A percentile compares a stretch with the other conserved stretches of the same genome.
Evolutionary conservation across 257 asterid species (phyloP).

Genomic region (Solanum pennellii): DNA sequence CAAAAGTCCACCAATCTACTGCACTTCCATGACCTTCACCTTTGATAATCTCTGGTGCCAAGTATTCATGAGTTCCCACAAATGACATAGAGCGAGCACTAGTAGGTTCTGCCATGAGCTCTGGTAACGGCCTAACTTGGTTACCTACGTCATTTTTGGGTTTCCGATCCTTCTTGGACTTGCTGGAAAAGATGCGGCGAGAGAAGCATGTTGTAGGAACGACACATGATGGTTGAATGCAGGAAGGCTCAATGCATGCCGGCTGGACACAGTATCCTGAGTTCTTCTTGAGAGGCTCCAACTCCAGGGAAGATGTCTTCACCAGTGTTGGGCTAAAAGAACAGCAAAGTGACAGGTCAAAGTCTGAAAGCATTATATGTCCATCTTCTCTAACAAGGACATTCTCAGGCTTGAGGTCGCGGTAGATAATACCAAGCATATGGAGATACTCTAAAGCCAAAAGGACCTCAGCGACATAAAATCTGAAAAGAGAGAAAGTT

Average conservation of each 20-base stretch:
- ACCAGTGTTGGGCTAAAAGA: conserved; percentile 21
- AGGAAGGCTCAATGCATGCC: conserved; percentile 19
- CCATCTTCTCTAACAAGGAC: conserved; percentile 30
- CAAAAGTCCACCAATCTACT: conserved; percentile 41
- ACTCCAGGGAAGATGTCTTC: conserved; percentile 11
- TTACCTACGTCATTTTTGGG: conserved; percentile 18
- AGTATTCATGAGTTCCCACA: conserved; percentile 33
- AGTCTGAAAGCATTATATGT: conserved; percentile 29
- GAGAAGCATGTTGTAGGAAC: conserved; percentile 26
- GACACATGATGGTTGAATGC: conserved; percentile 30
- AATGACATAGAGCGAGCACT: conserved; percentile 39
- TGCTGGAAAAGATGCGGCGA: conserved; percentile 23
- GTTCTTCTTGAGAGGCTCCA: conserved; percentile 14
- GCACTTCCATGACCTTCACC: conserved; percentile 44
- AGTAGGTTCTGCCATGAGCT: conserved; percentile 33
- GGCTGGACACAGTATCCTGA: conserved; percentile 22
- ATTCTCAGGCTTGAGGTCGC: conserved; percentile 29
- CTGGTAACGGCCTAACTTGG: conserved; percentile 30
- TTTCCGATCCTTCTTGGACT: conserved; percentile 20
- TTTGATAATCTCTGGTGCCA: conserved; percentile 37
- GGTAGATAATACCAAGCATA: conserved; percentile 28
- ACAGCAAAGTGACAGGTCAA: conserved; percentile 31
- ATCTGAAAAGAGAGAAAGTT: conserved; percentile 8
- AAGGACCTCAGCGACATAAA: conserved; percentile 29
- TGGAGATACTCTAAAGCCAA: conserved; percentile 25